Evolutionary conservation across 495 filamentous ascomycete genomes (phyloP).

Genomic region (Penicillium daleae): DNA sequence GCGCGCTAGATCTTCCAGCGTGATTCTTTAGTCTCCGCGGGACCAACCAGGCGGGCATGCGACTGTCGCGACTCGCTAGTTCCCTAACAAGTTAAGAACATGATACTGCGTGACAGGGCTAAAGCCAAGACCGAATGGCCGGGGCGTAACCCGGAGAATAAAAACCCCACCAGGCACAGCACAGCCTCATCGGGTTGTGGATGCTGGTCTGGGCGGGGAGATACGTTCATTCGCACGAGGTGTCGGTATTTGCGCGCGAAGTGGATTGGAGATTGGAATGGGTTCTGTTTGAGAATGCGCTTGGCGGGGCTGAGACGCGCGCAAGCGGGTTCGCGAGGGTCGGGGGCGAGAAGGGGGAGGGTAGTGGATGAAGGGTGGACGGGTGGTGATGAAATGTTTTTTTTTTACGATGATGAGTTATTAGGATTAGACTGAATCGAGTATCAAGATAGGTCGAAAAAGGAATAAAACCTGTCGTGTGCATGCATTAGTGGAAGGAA

Average conservation of each 20-base stretch:
- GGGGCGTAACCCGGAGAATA: conserved; percentile 8
- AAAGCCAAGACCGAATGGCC: background rate
- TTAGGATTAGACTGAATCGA: too few relatives aligned
- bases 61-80: background rate
- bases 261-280: background rate
- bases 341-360: background rate
- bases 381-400: background rate
- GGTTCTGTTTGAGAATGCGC: background rate
- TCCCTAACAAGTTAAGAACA: background rate
- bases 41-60: background rate
- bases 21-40: background rate
- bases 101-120: background rate
- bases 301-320: conserved; percentile 18
- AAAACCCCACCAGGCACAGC: background rate
- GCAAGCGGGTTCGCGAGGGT: conserved; percentile 9
- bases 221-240: background rate
- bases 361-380: background rate
- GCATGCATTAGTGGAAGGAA: background rate
- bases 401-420: too few relatives aligned
- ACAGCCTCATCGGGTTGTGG: background rate
- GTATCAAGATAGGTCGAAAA: background rate
- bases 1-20: background rate
- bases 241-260: background rate
- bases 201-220: background rate
- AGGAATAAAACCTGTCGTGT: background rate